Conservation (phyloP, 129 eudicot species). For the Chrysanthemum seticuspe region DNA sequence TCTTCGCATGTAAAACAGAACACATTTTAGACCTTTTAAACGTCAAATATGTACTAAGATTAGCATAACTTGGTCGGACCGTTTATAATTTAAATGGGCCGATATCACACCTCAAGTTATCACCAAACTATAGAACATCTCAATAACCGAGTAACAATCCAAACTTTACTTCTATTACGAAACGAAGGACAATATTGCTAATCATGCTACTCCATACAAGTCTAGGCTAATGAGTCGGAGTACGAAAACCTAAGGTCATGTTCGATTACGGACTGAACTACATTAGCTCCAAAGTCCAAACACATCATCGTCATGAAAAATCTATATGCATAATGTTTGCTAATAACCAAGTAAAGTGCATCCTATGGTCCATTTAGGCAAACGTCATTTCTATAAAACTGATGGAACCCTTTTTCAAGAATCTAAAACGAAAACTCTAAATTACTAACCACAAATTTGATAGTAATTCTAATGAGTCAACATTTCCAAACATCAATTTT, state of each 20-base stretch:
- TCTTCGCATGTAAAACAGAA: no score
- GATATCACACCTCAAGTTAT: neutral
- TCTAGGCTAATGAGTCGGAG: neutral
- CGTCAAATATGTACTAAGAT: no score
- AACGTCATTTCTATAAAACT: neutral
- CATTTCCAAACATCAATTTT: neutral
- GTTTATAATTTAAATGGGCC: neutral
- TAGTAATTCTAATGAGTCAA: neutral
- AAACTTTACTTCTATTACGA: neutral
- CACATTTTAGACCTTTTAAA: no score
- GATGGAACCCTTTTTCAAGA: neutral
- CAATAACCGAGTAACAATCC: neutral
- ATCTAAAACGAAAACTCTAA: neutral
- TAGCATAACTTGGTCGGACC: no score
- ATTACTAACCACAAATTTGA: no score
- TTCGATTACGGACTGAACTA: no score
- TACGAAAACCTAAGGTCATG: neutral
- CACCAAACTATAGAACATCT: neutral
- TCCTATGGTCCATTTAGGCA: neutral
- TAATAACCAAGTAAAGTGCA: constrained; percentile 5
- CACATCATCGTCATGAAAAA: neutral
- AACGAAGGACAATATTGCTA: neutral
- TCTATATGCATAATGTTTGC: neutral
- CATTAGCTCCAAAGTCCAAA: neutral
- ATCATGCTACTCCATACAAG: neutral